Evolutionary conservation across 2,329 filamentous ascomycete species (phyloP).

Genomic region (Pseudogymnoascus sp.): DNA sequence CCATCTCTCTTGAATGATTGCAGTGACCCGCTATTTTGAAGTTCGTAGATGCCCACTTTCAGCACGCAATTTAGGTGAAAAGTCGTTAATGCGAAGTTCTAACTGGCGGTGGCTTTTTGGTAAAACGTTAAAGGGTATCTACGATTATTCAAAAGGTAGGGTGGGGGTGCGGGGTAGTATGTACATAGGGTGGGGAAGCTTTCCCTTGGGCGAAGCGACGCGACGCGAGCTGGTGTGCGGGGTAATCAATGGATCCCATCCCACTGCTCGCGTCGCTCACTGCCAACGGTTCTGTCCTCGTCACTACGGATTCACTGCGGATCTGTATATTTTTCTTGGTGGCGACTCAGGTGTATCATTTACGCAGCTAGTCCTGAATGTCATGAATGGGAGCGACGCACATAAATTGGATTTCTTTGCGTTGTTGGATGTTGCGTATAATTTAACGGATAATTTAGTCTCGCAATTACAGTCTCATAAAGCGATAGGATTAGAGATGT

Average conservation of each 20-base stretch:
- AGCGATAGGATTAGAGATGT: no score
- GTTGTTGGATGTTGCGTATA: conserved; percentile 18
- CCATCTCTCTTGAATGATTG: not conserved
- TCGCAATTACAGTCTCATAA: no score
- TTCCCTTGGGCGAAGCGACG: not conserved
- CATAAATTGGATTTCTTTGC: conserved; percentile 17
- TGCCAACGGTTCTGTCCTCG: not conserved
- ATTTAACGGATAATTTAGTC: not conserved
- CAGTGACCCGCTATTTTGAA: not conserved
- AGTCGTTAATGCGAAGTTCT: not conserved
- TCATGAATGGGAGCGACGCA: conserved; percentile 20
- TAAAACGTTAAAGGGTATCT: not conserved
- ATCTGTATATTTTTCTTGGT: not conserved
- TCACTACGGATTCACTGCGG: not conserved
- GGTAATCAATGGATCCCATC: not conserved
- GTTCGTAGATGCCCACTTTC: not conserved
- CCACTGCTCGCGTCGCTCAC: not conserved
- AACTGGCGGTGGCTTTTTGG: not conserved
- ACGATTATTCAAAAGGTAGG: not conserved
- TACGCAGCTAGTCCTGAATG: conserved; percentile 7
- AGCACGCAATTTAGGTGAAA: not conserved
- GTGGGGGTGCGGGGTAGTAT: not conserved
- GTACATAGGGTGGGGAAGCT: not conserved
- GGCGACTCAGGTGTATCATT: not conserved
- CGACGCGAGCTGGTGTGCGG: not conserved